Evolutionary conservation across 345 rosid species (phyloP), one percentile per base, ranked within the genome.

Genomic region (Abelmoschus esculentus): DNA sequence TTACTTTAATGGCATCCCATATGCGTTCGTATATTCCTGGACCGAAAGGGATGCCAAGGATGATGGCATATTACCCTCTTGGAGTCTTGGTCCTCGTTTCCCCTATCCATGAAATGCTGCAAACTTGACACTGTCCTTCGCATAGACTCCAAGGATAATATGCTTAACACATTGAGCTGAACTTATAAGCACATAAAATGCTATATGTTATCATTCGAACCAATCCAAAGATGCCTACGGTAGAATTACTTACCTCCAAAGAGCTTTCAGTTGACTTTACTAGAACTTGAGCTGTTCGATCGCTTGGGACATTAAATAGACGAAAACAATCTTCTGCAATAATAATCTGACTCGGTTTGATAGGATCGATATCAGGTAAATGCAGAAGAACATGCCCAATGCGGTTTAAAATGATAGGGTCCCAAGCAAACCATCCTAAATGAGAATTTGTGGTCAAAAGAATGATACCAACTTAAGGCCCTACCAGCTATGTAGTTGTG

Each of bases 381-480:
- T 80, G 79, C 53, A 93, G 81, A 11, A 93, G 88, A 69, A 83
- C 78, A 4, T 49, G 77, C 9, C 98, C 97, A 49, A 93, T 89
- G 5, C 67, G 76, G 74, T 80, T 91, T 74, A 93, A 78, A 77
- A 80, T 81, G 58, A 62, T 61, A 19, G 96, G 89, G 67, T 90
- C 90, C 78, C 89, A 66, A 65, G 98, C 92, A 86, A 93, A 91
- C 97, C 97, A 93, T 73, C 97, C 98, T 93, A 79, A 6, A 72
- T 18, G 56, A 76, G 26, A 40, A 73, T 18, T 68, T 59, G 19
- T 13, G 17, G 46, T 67, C 63, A 63, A 64, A 75, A 63, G 5
- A 62, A 46, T 29, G 17, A 66, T 36, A 6, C 29, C 8, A 15
- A 68, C 42, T 2, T 26, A 42, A 59, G 58, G 15, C 14, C 5